Conservation (phyloP, 177 flowering plant species). For the Vitis hybrid region DNA sequence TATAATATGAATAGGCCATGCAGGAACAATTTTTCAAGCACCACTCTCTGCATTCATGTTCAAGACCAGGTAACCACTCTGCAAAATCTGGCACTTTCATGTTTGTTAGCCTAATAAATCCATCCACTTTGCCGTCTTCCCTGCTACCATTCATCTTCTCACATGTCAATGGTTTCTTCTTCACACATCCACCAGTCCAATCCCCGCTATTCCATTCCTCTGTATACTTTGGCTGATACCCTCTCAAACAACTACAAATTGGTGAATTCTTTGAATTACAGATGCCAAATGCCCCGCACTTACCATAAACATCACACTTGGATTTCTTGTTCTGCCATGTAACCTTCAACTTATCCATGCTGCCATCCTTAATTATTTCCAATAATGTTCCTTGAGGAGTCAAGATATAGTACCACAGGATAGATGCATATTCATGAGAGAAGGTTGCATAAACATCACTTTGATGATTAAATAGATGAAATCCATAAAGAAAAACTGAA, state of each 20-base stretch:
- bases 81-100: slow-evolving; percentile 19
- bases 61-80: slow-evolving; percentile 5
- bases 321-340: background rate
- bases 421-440: background rate
- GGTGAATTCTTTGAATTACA: too few relatives aligned
- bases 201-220: too few relatives aligned
- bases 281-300: too few relatives aligned
- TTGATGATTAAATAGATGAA: slow-evolving; percentile 7
- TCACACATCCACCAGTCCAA: background rate
- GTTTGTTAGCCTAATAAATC: slow-evolving; percentile 4
- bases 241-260: too few relatives aligned
- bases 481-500: slow-evolving; percentile 16
- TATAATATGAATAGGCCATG: slow-evolving; percentile 12
- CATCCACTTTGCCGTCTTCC: slow-evolving; percentile 5
- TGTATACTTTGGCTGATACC: too few relatives aligned
- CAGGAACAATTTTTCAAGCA: slow-evolving; percentile 23
- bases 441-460: background rate
- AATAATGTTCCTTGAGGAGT: slow-evolving; percentile 4
- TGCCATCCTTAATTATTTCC: background rate
- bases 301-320: slow-evolving; percentile 6
- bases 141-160: slow-evolving; percentile 11
- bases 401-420: background rate
- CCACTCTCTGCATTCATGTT: slow-evolving; percentile 4
- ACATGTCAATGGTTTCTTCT: slow-evolving; percentile 14
- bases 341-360: slow-evolving; percentile 12